These are phyloP conservation scores for Moesziomyces parantarcticus DNA, from an alignment of 1,284 basidiomycete genomes.

Conservation along the genomic window DNA sequence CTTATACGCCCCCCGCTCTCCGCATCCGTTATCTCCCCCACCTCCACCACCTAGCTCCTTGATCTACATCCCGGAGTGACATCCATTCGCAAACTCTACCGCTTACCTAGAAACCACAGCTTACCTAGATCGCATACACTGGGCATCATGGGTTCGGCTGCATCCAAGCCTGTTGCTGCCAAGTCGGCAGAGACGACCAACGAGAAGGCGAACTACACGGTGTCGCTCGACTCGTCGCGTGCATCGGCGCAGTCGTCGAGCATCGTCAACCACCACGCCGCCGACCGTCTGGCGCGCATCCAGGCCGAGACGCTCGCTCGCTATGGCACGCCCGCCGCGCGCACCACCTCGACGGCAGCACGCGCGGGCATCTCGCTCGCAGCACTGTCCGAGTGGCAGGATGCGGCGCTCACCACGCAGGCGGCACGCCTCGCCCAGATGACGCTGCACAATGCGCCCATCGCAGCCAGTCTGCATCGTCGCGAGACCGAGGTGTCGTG, in stretches of 20 bases:
- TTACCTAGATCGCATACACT: not conserved
- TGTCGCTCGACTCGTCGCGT: slow-evolving; percentile 13
- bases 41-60: not conserved
- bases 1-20: not conserved
- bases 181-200: slow-evolving; percentile 16
- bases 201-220: slow-evolving; percentile 34
- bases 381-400: slow-evolving; percentile 43
- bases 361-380: slow-evolving; percentile 31
- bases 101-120: not conserved
- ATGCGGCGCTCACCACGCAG: slow-evolving; percentile 66
- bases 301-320: slow-evolving; percentile 45
- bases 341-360: slow-evolving; percentile 5
- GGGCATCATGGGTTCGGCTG: slow-evolving; percentile 27
- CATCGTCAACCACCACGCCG: slow-evolving; percentile 44
- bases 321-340: not conserved
- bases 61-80: not conserved
- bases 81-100: not conserved
- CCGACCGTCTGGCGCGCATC: slow-evolving; percentile 50
- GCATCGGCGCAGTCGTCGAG: slow-evolving; percentile 8
- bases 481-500: slow-evolving; percentile 77
- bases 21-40: not conserved
- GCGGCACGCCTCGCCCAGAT: slow-evolving; percentile 82
- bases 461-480: slow-evolving; percentile 76
- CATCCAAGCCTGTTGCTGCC: slow-evolving; percentile 36
- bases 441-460: slow-evolving; percentile 80